Evolutionary conservation across 371 early-diverging fungal genomes (phyloP).

Genomic region (Amoeboaphelidium occidentale): DNA sequence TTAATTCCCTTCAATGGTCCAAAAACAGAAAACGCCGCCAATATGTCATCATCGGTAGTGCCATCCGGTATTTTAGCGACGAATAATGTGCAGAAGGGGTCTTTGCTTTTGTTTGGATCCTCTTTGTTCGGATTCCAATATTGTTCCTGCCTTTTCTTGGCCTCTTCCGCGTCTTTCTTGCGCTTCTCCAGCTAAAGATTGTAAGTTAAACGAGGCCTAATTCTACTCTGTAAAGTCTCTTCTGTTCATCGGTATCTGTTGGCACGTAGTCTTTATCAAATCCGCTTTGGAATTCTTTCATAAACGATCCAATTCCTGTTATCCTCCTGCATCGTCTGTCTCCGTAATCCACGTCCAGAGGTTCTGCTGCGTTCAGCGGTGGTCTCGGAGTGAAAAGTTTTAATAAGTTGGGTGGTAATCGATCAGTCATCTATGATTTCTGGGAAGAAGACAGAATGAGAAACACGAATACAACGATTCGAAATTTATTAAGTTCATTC

Average conservation of each 20-base stretch:
- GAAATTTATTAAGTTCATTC: no score
- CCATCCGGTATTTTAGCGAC: background rate
- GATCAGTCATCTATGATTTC: constrained; percentile 61
- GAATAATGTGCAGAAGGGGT: background rate
- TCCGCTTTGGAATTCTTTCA: no score
- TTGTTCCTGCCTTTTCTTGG: no score
- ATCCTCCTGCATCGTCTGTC: constrained; percentile 33
- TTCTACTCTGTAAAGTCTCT: no score
- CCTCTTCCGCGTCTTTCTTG: constrained; percentile 34
- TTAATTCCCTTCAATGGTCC: constrained; percentile 24
- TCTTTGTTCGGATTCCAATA: background rate
- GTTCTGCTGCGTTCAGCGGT: constrained; percentile 21
- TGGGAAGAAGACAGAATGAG: no score
- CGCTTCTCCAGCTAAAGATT: background rate
- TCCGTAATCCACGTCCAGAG: constrained; percentile 44
- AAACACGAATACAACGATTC: no score
- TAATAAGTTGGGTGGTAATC: constrained; percentile 55
- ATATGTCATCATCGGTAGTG: background rate
- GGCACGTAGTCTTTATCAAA: constrained; percentile 44
- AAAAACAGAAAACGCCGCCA: background rate
- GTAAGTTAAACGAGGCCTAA: no score
- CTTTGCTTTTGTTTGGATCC: background rate
- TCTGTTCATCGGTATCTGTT: constrained; percentile 36
- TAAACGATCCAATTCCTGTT: constrained; percentile 26
- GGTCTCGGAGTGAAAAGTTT: constrained; percentile 82